Conservation (phyloP, 2,329 filamentous ascomycete species). For the Talaromyces amestolkiae region DNA sequence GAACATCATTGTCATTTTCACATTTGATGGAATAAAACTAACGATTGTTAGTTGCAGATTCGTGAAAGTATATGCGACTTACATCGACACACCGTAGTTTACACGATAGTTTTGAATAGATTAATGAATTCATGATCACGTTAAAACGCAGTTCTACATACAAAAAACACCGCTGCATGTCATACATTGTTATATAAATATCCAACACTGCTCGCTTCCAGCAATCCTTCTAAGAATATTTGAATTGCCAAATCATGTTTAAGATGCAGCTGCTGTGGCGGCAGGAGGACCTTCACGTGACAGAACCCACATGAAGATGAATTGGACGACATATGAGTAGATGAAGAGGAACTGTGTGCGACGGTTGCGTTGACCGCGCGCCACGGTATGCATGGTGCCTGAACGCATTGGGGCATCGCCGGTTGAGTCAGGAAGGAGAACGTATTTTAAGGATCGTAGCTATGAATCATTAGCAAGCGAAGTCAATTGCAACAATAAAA, state of each 20-base stretch:
- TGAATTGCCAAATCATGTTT: not conserved
- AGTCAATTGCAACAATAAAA: not conserved
- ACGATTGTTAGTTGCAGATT: not conserved
- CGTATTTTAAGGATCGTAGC: constrained; percentile 94
- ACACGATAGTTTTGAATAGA: not conserved
- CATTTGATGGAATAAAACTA: not conserved
- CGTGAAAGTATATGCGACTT: not conserved
- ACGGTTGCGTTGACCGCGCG: constrained; percentile 79
- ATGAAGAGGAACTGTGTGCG: constrained; percentile 89
- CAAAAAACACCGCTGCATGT: constrained; percentile 10
- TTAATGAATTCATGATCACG: constrained; percentile 8
- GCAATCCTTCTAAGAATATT: not conserved
- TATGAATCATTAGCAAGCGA: constrained; percentile 37
- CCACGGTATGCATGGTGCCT: constrained; percentile 66
- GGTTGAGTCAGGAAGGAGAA: constrained; percentile 81
- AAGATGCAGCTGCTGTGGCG: constrained; percentile 21
- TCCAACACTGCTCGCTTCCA: not conserved
- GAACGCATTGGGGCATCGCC: constrained; percentile 61
- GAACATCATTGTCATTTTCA: not conserved
- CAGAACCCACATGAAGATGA: constrained; percentile 89
- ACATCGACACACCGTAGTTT: not conserved
- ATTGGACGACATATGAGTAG: constrained; percentile 91
- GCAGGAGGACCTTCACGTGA: constrained; percentile 52
- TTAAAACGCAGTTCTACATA: constrained; percentile 9
- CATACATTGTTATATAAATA: constrained; percentile 10